Percentiles rank a stretch among this genome's conserved stretches.
phyloP scores from a whole-genome alignment of 75 land plant species.

The Picea sitchensis region DNA sequence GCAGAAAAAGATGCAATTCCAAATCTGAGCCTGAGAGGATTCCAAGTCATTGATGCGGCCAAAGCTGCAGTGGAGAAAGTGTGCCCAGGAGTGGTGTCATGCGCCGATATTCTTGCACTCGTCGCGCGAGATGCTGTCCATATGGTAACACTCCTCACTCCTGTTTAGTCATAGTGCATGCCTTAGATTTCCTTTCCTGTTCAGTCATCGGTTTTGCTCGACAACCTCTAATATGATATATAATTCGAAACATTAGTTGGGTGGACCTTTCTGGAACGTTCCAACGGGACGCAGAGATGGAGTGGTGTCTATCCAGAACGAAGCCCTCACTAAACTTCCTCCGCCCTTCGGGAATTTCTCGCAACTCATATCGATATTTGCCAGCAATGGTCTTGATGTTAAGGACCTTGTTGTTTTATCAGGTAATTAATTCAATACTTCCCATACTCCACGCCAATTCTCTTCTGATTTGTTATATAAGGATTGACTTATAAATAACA shows the following conservation, averaged over 20 bases:
- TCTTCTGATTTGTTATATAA: too few species aligned
- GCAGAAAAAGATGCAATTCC: slow-evolving; percentile 47
- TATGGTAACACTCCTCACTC: slow-evolving; percentile 5
- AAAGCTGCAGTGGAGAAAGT: slow-evolving; percentile 36
- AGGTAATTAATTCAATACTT: too few species aligned
- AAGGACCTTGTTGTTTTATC: background rate
- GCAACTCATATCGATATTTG: slow-evolving; percentile 16
- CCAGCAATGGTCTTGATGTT: slow-evolving; percentile 17
- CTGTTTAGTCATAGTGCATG: too few species aligned
- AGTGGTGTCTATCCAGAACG: slow-evolving; percentile 16
- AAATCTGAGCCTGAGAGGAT: slow-evolving; percentile 36
- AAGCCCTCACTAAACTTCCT: slow-evolving; percentile 24
- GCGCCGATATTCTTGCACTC: slow-evolving; percentile 48
- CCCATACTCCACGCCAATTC: too few species aligned
- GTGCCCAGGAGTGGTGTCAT: slow-evolving; percentile 60
- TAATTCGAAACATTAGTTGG: background rate
- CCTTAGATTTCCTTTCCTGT: too few species aligned
- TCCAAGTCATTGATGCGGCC: slow-evolving; percentile 35
- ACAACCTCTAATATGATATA: too few species aligned
- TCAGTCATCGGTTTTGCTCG: too few species aligned
- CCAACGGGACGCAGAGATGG: slow-evolving; percentile 44
- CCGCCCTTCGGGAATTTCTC: slow-evolving; percentile 19
- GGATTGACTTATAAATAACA: too few species aligned
- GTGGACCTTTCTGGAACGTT: slow-evolving; percentile 26
- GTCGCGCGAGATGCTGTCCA: slow-evolving; percentile 41